These are phyloP conservation scores for Phytopythium cucurbitacearum DNA, from an alignment of 352 stramenopile genomes.

Conservation along the genomic window DNA sequence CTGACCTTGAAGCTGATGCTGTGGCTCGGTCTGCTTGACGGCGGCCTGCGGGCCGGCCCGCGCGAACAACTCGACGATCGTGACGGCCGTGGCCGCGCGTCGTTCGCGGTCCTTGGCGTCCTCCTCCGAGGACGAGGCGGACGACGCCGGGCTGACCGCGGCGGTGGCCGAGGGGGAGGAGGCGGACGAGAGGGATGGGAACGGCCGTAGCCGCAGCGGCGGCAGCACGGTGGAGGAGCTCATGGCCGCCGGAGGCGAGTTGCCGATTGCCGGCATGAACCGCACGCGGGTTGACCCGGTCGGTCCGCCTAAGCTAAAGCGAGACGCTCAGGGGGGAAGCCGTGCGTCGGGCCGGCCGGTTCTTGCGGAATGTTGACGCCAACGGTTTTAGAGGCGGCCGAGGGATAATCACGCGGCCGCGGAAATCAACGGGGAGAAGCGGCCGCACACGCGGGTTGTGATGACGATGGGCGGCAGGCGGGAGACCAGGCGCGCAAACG, in stretches of 20 bases:
- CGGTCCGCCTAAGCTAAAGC: constrained; percentile 12
- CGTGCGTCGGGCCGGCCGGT: constrained; percentile 2
- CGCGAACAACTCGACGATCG: constrained; percentile 34
- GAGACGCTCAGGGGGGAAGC: constrained; percentile 8
- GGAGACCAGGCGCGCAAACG: too few relatives aligned
- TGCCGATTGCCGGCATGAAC: not conserved
- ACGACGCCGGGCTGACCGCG: constrained; percentile 8
- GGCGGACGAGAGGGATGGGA: not conserved
- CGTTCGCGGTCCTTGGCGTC: constrained; percentile 29
- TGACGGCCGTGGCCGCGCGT: constrained; percentile 31
- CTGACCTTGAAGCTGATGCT: constrained; percentile 3
- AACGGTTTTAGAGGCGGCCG: constrained; percentile 11
- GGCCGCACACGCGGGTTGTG: too few relatives aligned
- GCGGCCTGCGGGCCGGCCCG: constrained; percentile 9
- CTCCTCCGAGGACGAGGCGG: constrained; percentile 15
- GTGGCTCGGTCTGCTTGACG: constrained; percentile 7
- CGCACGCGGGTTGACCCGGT: not conserved
- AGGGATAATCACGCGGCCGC: constrained; percentile 28
- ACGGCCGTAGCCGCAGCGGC: constrained; percentile 15
- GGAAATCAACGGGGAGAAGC: constrained; percentile 6
- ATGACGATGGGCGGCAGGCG: too few relatives aligned
- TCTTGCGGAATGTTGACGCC: constrained; percentile 35
- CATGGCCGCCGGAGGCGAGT: constrained; percentile 4
- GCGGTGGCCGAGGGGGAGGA: not conserved
- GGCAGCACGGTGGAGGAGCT: constrained; percentile 16